Conservation (phyloP, 441 rosid species). For the Biscutella laevigata region DNA sequence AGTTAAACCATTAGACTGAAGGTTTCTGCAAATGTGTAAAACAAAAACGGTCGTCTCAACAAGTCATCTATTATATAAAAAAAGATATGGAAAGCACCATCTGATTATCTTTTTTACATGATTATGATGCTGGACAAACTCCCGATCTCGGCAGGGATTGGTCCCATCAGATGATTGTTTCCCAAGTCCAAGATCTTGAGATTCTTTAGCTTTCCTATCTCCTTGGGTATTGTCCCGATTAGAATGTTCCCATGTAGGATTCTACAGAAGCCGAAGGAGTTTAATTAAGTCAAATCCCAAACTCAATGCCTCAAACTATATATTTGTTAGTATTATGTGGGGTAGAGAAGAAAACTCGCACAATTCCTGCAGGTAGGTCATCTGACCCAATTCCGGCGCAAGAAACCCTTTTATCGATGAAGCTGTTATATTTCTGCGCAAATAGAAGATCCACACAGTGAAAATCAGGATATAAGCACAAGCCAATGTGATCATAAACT, state of each 20-base stretch:
- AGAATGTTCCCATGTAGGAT: conserved; percentile 60
- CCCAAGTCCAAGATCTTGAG: conserved; percentile 87
- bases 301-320: conserved; percentile 23
- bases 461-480: not conserved
- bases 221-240: conserved; percentile 76
- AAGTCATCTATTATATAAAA: conserved; percentile 10
- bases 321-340: not conserved
- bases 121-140: conserved; percentile 39
- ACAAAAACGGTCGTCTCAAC: conserved; percentile 9
- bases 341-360: no score
- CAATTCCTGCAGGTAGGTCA: conserved; percentile 68
- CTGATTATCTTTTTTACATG: conserved; percentile 35
- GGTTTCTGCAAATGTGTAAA: conserved; percentile 51
- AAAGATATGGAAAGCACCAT: not conserved
- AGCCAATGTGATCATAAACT: not conserved
- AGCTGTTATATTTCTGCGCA: conserved; percentile 63
- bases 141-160: conserved; percentile 77
- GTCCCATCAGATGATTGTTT: conserved; percentile 67
- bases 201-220: conserved; percentile 61
- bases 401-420: conserved; percentile 73
- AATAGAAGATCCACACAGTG: conserved; percentile 10
- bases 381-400: conserved; percentile 71
- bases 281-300: conserved; percentile 12
- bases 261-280: conserved; percentile 50
- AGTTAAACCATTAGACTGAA: conserved; percentile 79